Percentiles rank a stretch among this genome's conserved stretches.
Evolutionary conservation across 371 early-diverging fungal genomes (phyloP).

Genomic region (Cokeromyces recurvatus): DNA sequence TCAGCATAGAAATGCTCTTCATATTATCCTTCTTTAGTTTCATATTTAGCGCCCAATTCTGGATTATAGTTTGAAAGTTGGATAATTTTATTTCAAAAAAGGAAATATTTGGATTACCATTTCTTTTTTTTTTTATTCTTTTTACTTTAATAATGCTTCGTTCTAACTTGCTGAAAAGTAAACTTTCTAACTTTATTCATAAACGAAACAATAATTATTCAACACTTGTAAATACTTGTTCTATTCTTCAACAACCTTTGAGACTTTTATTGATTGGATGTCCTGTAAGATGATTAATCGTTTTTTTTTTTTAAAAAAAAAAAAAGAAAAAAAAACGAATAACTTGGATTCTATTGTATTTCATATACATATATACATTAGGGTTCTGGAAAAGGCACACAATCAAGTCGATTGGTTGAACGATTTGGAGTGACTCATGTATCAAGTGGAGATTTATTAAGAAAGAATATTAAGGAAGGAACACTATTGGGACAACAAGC

Average conservation of each 20-base stretch:
- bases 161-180: background rate
- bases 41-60: too few relatives aligned
- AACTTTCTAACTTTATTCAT: background rate
- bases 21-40: too few relatives aligned
- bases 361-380: conserved; percentile 6
- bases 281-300: conserved; percentile 38
- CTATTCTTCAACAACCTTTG: too few relatives aligned
- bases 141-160: too few relatives aligned
- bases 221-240: conserved; percentile 23
- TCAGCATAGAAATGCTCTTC: too few relatives aligned
- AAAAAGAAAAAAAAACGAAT: background rate
- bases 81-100: too few relatives aligned
- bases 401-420: conserved; percentile 67
- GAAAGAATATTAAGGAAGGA: conserved; percentile 68
- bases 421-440: conserved; percentile 64
- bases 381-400: conserved; percentile 89
- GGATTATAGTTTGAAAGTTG: too few relatives aligned
- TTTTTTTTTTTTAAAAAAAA: background rate
- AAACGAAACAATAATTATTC: conserved; percentile 31
- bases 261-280: conserved; percentile 57
- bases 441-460: conserved; percentile 83
- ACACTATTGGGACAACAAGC: conserved; percentile 68
- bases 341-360: background rate
- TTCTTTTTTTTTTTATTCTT: too few relatives aligned
- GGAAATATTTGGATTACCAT: too few relatives aligned